A percentile compares a stretch with the other conserved stretches of the same genome.
These are phyloP conservation scores for Arabis hirsuta DNA, from an alignment of 345 rosid genomes.

Conservation along the genomic window DNA sequence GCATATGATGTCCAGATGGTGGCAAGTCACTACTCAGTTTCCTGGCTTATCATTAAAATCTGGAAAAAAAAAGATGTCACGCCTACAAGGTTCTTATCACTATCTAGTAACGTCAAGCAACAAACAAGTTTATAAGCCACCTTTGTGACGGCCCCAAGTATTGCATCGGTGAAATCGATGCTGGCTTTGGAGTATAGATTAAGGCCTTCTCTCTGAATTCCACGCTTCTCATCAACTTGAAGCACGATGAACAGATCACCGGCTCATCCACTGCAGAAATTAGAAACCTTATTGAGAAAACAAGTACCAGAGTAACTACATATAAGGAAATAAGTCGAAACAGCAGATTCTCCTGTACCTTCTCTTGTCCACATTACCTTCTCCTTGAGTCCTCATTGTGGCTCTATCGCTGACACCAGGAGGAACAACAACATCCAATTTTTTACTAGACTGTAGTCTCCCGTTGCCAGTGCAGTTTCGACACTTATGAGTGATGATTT, in stretches of 20 bases:
- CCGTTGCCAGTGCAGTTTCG: conserved; percentile 67
- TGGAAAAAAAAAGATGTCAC: conserved; percentile 30
- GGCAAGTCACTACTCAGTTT: too few species aligned
- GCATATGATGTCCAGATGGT: too few species aligned
- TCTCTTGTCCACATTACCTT: conserved; percentile 71
- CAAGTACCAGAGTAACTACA: not conserved
- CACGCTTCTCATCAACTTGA: conserved; percentile 69
- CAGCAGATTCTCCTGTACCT: conserved; percentile 50
- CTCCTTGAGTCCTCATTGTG: conserved; percentile 66
- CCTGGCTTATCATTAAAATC: too few species aligned
- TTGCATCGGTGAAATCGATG: conserved; percentile 81
- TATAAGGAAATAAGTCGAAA: not conserved
- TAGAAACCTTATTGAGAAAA: conserved; percentile 20
- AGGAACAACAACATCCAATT: conserved; percentile 68
- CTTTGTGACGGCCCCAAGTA: too few species aligned
- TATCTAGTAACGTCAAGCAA: not conserved
- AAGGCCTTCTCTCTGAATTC: conserved; percentile 80
- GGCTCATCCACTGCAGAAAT: conserved; percentile 56
- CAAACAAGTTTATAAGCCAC: conserved; percentile 45
- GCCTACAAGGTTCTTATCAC: conserved; percentile 18
- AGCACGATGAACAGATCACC: conserved; percentile 79
- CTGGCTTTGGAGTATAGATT: conserved; percentile 75
- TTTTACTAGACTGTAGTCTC: conserved; percentile 59
- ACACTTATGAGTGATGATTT: conserved; percentile 75
- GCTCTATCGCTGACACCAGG: conserved; percentile 85